phyloP scores from a whole-genome alignment of 441 rosid genomes.

The Omphalea diandra region DNA sequence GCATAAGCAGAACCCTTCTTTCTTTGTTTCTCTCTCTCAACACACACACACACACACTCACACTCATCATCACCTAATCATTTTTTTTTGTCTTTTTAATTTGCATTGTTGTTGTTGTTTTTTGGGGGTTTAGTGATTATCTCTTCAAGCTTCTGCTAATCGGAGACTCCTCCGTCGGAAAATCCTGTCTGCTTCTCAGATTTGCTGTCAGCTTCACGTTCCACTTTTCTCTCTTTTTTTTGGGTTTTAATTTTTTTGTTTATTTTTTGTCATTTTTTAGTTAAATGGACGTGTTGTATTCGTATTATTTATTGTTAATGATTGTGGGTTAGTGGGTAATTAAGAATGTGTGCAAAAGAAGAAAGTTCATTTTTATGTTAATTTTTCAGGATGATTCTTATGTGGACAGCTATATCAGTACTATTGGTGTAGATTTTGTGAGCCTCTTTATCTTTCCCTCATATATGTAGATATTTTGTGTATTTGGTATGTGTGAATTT shows the following conservation, averaged over 20 bases:
- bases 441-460: conserved; percentile 24
- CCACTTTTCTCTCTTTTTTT: background rate
- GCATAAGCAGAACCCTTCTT: conserved; percentile 11
- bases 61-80: background rate
- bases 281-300: background rate
- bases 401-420: conserved; percentile 84
- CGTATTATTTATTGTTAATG: background rate
- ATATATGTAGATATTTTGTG: background rate
- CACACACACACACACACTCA: no score
- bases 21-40: background rate
- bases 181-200: conserved; percentile 81
- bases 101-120: conserved; percentile 1
- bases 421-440: conserved; percentile 86
- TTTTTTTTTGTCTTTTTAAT: background rate
- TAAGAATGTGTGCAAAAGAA: background rate
- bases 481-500: background rate
- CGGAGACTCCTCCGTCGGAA: conserved; percentile 89
- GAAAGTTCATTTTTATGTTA: no score
- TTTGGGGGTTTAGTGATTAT: conserved; percentile 48
- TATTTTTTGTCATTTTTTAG: background rate
- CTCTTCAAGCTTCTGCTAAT: conserved; percentile 80
- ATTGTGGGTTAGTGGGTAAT: background rate
- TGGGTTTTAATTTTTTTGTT: no score
- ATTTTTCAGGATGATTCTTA: conserved; percentile 90
- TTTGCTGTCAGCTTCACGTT: conserved; percentile 56